phyloP scores from a whole-genome alignment of 192 early-diverging fungal genomes.

The Martensiomyces pterosporus region DNA sequence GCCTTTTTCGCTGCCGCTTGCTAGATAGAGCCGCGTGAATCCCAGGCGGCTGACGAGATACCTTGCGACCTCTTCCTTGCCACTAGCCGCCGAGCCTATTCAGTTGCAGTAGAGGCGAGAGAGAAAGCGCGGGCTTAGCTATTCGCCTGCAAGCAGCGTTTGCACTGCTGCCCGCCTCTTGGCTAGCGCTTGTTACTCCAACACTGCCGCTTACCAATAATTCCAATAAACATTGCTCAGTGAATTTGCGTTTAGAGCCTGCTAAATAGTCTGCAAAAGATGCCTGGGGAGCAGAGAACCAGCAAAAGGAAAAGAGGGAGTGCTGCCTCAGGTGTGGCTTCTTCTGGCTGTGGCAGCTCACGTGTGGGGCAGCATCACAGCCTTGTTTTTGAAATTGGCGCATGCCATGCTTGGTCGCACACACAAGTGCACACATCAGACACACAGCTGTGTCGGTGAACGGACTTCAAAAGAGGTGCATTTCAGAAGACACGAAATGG shows the following conservation, averaged over 20 bases:
- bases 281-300: no score
- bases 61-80: constrained; percentile 38
- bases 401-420: no score
- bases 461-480: background rate
- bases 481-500: background rate
- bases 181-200: background rate
- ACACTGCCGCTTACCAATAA: constrained; percentile 40
- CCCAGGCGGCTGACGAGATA: constrained; percentile 13
- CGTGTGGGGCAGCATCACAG: background rate
- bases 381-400: no score
- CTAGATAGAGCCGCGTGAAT: constrained; percentile 21
- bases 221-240: constrained; percentile 35
- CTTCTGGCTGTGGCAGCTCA: background rate
- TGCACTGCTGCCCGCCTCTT: no score
- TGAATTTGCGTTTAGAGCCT: background rate
- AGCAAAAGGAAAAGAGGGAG: no score
- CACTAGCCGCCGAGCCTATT: constrained; percentile 48
- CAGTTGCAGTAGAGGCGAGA: background rate
- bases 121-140: background rate
- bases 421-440: no score
- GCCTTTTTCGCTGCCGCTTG: background rate
- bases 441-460: no score
- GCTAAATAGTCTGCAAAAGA: background rate
- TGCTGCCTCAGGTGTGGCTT: background rate
- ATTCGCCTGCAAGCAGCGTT: no score